Conservation (phyloP, 768 basidiomycete species). For the Astraeus odoratus region DNA sequence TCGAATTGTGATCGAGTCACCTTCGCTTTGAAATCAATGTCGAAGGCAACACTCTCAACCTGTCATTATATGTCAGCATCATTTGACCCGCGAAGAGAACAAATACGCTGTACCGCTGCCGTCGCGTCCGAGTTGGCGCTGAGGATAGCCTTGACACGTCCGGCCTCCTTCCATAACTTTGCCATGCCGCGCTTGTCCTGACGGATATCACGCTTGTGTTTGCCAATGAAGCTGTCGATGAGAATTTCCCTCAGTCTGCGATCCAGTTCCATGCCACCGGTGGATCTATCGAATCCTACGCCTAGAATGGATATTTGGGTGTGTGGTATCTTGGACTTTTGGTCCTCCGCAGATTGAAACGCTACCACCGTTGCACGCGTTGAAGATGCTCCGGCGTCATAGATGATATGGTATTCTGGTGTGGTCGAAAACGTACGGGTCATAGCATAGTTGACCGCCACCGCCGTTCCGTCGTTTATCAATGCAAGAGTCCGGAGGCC, state of each 20-base stretch:
- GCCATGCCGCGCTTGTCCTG: slow-evolving; percentile 81
- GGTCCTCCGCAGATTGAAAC: slow-evolving; percentile 45
- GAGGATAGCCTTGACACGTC: slow-evolving; percentile 82
- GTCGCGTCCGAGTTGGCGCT: slow-evolving; percentile 85
- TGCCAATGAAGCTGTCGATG: slow-evolving; percentile 63
- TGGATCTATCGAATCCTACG: slow-evolving; percentile 69
- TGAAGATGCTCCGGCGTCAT: slow-evolving; percentile 86
- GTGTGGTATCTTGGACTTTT: slow-evolving; percentile 43
- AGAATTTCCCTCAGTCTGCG: slow-evolving; percentile 76
- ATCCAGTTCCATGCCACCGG: slow-evolving; percentile 83
- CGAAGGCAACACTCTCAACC: slow-evolving; percentile 86
- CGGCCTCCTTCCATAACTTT: slow-evolving; percentile 92
- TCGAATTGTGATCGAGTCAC: slow-evolving; percentile 80
- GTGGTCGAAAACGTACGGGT: slow-evolving; percentile 71
- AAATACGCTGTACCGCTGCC: slow-evolving; percentile 47
- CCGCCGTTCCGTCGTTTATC: slow-evolving; percentile 88
- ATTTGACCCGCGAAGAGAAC: slow-evolving; percentile 4
- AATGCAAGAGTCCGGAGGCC: slow-evolving; percentile 79
- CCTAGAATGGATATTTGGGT: slow-evolving; percentile 77
- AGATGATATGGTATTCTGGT: slow-evolving; percentile 84
- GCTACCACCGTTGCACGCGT: slow-evolving; percentile 72
- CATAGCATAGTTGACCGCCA: slow-evolving; percentile 99
- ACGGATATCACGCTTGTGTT: slow-evolving; percentile 61
- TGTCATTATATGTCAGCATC: slow-evolving; percentile 20
- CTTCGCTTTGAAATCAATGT: slow-evolving; percentile 83